Evolutionary conservation across 805 yeast genomes (phyloP), one percentile per base, ranked within the genome.

Genomic region (Myxozyma neotropica): DNA sequence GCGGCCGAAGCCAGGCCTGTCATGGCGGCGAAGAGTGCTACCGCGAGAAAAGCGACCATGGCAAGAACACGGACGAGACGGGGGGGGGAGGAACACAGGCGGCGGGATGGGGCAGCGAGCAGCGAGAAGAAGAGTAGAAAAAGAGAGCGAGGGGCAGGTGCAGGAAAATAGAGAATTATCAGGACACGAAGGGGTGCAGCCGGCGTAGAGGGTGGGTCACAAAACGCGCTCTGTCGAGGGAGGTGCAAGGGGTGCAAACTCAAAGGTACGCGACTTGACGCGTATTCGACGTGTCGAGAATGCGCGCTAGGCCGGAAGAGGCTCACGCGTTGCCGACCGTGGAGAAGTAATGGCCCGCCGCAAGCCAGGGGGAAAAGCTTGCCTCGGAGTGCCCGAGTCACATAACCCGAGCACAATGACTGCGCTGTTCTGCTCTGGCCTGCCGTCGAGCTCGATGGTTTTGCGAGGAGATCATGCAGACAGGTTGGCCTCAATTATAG

Each of bases 1-100:
- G 80, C 74, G 12, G 83, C 82, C 23, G 43, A 17, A 31, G 51
- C 62, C 24, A 38, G 36, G 39, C 43, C 51, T 19, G 38, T 12
- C 55, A 49, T 44, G 35, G 50, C 50, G 24, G 42, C 40, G 49
- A 47, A 19, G 40, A 39, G 40, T 13, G 38, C 44, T 8, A 40
- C 35, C 51, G 38, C 27, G 29, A 47, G 40, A 31, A 39, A 2
- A 33, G 47, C 42, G 40, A 35, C 26, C 42, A 44, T 42, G 47
- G 29, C 43, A 19, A 35, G 17, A 26, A 19, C 33, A 24, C 3
- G 52, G 31, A 35, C 21, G 19, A 40, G 13, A 12, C 10, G 43
- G 35, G 43, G 17, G 12, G 33, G 23, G 24, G 36, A 39, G 29
- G 26, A n/a, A n/a, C n/a, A n/a, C n/a, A n/a, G n/a, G n/a, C n/a